Percentiles rank a stretch among this genome's conserved stretches.
Conservation (phyloP, 441 rosid genomes). For the Codiaeum variegatum region DNA sequence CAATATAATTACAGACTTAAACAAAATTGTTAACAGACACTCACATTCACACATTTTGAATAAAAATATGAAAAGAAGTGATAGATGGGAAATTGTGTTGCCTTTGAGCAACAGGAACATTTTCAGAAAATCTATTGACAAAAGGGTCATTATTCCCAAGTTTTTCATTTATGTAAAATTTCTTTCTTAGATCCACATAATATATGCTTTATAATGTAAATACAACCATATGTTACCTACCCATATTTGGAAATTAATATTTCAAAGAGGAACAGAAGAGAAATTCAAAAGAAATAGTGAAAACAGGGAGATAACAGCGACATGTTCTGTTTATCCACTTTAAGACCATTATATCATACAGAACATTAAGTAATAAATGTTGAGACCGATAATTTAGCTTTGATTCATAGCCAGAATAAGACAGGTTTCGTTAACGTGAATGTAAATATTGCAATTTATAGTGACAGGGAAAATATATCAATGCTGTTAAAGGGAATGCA, state of each 20-base stretch:
- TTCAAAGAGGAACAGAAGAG: not conserved
- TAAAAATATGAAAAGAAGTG: not conserved
- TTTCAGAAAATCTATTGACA: not conserved
- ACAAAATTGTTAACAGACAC: not conserved
- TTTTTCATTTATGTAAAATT: not conserved
- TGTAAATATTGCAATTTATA: slow-evolving; percentile 15
- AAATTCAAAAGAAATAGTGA: not conserved
- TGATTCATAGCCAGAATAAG: slow-evolving; percentile 9
- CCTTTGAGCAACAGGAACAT: not conserved
- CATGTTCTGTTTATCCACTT: not conserved
- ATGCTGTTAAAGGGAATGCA: slow-evolving; percentile 13
- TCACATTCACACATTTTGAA: not conserved
- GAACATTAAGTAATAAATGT: slow-evolving; percentile 1
- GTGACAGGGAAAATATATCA: slow-evolving; percentile 10
- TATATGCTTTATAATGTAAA: not conserved
- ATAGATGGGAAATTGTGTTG: not conserved
- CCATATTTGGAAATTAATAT: not conserved
- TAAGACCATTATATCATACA: slow-evolving; percentile 1
- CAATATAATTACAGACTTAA: not conserved
- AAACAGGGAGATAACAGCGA: not conserved
- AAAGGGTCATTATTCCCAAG: not conserved
- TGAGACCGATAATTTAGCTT: slow-evolving; percentile 9
- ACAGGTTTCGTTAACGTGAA: not conserved
- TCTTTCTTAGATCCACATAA: not conserved
- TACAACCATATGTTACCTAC: not conserved